A percentile compares a stretch with the other conserved stretches of the same genome.
phyloP scores from a whole-genome alignment of 345 rosid species.

The Corchorus olitorius region DNA sequence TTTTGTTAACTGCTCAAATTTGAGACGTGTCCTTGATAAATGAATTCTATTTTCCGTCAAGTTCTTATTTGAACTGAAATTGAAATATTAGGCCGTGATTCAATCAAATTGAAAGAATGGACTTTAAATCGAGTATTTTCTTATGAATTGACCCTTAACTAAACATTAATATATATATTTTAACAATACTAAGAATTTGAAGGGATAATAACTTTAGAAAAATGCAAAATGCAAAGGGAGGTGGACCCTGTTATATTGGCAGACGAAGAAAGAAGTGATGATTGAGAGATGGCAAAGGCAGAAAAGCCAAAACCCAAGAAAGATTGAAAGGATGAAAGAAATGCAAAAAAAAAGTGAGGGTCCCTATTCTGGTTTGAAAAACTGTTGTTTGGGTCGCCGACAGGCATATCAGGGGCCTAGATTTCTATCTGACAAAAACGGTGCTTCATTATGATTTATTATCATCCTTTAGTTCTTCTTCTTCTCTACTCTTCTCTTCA shows the following conservation, averaged over 20 bases:
- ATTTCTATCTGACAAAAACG: slow-evolving; percentile 10
- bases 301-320: not conserved
- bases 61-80: too few relatives aligned
- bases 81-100: too few relatives aligned
- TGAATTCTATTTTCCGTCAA: too few relatives aligned
- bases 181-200: too few relatives aligned
- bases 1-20: too few relatives aligned
- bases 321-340: not conserved
- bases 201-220: not conserved
- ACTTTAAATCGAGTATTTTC: too few relatives aligned
- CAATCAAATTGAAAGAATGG: too few relatives aligned
- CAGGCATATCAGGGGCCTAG: not conserved
- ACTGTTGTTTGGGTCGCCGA: slow-evolving; percentile 21
- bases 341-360: not conserved
- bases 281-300: not conserved
- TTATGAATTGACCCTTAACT: too few relatives aligned
- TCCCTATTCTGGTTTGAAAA: slow-evolving; percentile 10
- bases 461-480: not conserved
- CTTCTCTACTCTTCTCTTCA: not conserved
- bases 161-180: too few relatives aligned
- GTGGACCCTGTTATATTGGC: not conserved
- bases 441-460: not conserved
- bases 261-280: not conserved
- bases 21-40: too few relatives aligned
- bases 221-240: not conserved